A percentile compares a stretch with the other conserved stretches of the same genome.
These are phyloP conservation scores for Bipolaris victoriae DNA, from an alignment of 2,329 filamentous ascomycete species.

Conservation along the genomic window DNA sequence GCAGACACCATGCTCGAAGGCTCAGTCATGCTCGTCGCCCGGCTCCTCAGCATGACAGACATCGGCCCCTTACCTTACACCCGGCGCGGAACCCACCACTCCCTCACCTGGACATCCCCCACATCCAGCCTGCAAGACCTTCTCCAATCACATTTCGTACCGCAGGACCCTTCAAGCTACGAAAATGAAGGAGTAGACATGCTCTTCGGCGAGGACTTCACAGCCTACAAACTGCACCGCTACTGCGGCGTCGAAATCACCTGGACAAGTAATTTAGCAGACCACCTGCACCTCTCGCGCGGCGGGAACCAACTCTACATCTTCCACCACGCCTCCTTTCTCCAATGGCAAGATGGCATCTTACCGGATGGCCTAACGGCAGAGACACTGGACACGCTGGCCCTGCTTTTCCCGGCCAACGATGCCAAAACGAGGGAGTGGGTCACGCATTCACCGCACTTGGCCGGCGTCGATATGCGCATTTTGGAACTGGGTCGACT, in stretches of 20 bases:
- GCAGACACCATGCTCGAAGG: not conserved
- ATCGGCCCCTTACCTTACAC: not conserved
- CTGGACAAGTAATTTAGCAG: not conserved
- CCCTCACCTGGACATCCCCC: not conserved
- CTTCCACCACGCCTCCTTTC: not conserved
- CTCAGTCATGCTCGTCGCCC: not conserved
- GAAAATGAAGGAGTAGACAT: not conserved
- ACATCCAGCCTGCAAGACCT: not conserved
- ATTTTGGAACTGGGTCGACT: no score
- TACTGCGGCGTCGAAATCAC: not conserved
- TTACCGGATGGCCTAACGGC: no score
- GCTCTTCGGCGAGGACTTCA: not conserved
- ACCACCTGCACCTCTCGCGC: not conserved
- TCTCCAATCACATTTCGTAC: not conserved
- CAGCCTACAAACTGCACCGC: not conserved
- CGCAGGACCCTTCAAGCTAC: not conserved
- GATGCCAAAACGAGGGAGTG: no score
- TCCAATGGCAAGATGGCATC: no score
- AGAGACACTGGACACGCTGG: no score
- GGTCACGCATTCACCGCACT: no score
- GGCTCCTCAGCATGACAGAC: not conserved
- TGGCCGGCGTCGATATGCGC: no score
- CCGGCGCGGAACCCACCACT: no score
- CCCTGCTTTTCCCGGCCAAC: no score
- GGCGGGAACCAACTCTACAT: not conserved